Percentiles rank a stretch among this genome's conserved stretches.
These are phyloP conservation scores for Xanthoceras sorbifolium DNA, from an alignment of 345 rosid genomes.

Conservation along the genomic window DNA sequence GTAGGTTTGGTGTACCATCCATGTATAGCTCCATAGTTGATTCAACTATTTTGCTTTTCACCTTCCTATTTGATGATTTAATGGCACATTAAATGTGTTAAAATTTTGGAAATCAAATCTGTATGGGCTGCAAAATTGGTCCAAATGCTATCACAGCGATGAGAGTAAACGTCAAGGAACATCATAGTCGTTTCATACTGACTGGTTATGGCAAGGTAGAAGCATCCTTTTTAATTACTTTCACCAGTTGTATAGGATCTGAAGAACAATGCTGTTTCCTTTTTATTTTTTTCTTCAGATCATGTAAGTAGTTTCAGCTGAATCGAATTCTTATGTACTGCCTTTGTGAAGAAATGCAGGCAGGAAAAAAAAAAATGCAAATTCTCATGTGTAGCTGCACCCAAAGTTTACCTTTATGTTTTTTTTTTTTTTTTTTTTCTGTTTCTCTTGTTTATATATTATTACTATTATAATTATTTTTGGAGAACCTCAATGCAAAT, in stretches of 20 bases:
- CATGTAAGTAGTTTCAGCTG: neutral
- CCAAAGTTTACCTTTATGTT: too few species aligned
- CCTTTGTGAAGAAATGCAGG: neutral
- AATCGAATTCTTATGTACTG: neutral
- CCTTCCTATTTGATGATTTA: neutral
- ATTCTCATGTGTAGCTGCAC: neutral
- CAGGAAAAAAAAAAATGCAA: neutral
- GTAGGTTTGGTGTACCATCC: constrained; percentile 10
- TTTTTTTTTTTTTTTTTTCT: too few species aligned
- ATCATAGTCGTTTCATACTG: neutral
- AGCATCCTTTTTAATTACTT: neutral
- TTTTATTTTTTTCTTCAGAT: neutral
- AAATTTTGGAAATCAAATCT: neutral
- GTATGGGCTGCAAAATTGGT: constrained; percentile 3
- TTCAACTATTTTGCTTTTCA: neutral
- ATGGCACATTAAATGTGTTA: neutral
- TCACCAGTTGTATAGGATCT: neutral
- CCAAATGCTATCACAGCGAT: neutral
- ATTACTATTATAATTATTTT: too few species aligned
- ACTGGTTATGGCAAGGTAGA: neutral
- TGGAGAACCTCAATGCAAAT: too few species aligned
- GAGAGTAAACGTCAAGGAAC: neutral
- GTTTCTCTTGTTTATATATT: too few species aligned
- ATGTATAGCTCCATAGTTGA: constrained; percentile 18
- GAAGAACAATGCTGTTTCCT: neutral